Conservation (phyloP, 768 basidiomycete species). For the Naganishia vaughanmartiniae region DNA sequence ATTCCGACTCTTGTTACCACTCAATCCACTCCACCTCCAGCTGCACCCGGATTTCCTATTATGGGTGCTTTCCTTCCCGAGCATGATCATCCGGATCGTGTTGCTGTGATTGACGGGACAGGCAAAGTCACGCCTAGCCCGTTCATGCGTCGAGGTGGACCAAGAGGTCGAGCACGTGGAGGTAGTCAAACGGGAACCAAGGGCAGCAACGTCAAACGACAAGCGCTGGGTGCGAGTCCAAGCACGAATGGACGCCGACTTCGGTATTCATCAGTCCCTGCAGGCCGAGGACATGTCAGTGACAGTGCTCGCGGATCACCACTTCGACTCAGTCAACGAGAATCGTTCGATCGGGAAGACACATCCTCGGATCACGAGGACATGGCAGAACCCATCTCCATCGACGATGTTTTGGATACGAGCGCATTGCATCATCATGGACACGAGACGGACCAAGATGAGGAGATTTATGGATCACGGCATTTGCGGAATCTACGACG, state of each 20-base stretch:
- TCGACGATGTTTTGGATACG: conserved; percentile 33
- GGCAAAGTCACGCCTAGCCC: conserved; percentile 32
- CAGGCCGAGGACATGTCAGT: conserved; percentile 17
- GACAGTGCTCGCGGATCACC: conserved; percentile 22
- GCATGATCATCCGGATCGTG: conserved; percentile 24
- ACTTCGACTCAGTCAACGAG: conserved; percentile 8
- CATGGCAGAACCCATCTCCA: conserved; percentile 28
- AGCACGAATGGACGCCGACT: conserved; percentile 15
- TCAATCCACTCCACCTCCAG: conserved; percentile 1
- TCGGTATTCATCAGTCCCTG: conserved; percentile 32
- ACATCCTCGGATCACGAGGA: conserved; percentile 32
- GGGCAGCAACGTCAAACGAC: conserved; percentile 22
- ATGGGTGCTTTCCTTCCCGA: conserved; percentile 33
- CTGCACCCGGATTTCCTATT: conserved; percentile 13
- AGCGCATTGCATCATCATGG: conserved; percentile 30
- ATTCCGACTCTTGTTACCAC: not conserved
- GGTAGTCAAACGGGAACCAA: conserved; percentile 20
- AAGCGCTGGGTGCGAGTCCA: conserved; percentile 24
- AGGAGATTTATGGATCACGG: conserved; percentile 19
- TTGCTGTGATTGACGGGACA: conserved; percentile 33
- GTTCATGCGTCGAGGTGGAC: conserved; percentile 28
- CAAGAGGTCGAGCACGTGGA: conserved; percentile 17
- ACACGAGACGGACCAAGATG: conserved; percentile 26
- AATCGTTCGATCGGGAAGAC: conserved; percentile 31
- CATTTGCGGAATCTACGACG: conserved; percentile 31